Percentiles rank a stretch among this genome's conserved stretches.
phyloP scores from a whole-genome alignment of 805 yeast species.

The Myxozyma vanderwaltii region DNA sequence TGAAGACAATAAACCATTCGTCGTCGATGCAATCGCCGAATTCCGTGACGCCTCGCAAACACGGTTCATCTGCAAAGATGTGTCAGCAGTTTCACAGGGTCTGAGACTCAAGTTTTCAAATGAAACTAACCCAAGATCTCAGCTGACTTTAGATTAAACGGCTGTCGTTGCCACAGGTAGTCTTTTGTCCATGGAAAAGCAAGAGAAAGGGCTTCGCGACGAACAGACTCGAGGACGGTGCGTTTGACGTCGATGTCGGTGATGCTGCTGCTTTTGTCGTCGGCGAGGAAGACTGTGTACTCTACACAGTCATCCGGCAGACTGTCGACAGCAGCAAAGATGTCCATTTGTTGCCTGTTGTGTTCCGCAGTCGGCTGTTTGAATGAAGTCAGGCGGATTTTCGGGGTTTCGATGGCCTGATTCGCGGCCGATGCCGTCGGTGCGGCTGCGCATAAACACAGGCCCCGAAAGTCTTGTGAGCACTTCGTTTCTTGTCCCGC shows the following conservation, averaged over 20 bases:
- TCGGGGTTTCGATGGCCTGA: neutral
- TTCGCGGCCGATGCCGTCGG: neutral
- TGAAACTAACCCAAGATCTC: constrained; percentile 10
- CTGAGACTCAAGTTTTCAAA: neutral
- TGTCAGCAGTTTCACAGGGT: neutral
- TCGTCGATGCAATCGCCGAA: constrained; percentile 42
- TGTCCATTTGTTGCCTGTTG: too few relatives aligned
- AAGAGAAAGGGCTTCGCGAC: constrained; percentile 6
- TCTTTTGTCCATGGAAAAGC: constrained; percentile 16
- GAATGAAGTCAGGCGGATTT: too few relatives aligned
- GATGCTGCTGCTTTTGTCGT: neutral
- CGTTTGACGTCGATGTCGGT: neutral
- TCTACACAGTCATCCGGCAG: constrained; percentile 27
- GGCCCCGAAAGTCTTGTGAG: too few relatives aligned
- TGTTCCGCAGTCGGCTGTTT: too few relatives aligned
- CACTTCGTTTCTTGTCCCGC: too few relatives aligned
- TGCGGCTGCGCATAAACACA: too few relatives aligned
- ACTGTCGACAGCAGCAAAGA: constrained; percentile 14
- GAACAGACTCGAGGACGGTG: neutral
- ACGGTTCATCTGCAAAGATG: constrained; percentile 22
- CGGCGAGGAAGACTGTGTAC: constrained; percentile 18
- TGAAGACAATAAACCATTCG: constrained; percentile 40
- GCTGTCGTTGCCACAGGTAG: constrained; percentile 38
- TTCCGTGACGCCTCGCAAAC: constrained; percentile 37
- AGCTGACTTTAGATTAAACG: constrained; percentile 27